These are phyloP conservation scores for Rhizopogon salebrosus DNA, from an alignment of 768 basidiomycete species.

Conservation along the genomic window DNA sequence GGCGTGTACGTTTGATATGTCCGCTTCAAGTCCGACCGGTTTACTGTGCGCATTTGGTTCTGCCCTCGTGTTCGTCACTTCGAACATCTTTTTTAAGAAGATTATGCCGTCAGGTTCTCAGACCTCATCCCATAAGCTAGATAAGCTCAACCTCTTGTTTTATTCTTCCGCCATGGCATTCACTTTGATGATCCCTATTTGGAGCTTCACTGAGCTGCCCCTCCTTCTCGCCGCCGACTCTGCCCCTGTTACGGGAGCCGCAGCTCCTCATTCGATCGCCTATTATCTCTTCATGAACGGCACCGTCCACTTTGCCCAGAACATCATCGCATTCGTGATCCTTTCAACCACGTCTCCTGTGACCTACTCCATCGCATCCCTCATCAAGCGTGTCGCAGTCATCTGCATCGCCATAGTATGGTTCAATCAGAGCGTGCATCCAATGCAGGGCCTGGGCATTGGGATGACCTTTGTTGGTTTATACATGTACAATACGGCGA, in stretches of 20 bases:
- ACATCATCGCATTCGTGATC: constrained; percentile 96
- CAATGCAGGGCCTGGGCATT: constrained; percentile 87
- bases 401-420: constrained; percentile 97
- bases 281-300: constrained; percentile 93
- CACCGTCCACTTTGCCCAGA: constrained; percentile 93
- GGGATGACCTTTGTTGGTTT: constrained; percentile 83
- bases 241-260: constrained; percentile 37
- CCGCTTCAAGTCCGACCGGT: constrained; percentile 79
- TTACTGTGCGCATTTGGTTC: constrained; percentile 96
- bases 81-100: constrained; percentile 99
- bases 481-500: constrained; percentile 95
- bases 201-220: constrained; percentile 85
- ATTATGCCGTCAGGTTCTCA: constrained; percentile 72
- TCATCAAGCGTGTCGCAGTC: constrained; percentile 96
- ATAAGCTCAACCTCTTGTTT: constrained; percentile 93
- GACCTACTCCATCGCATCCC: constrained; percentile 96
- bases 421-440: constrained; percentile 87
- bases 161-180: constrained; percentile 96
- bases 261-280: constrained; percentile 55
- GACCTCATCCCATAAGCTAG: constrained; percentile 67
- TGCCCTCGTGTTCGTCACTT: constrained; percentile 93
- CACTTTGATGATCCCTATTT: constrained; percentile 92
- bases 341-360: constrained; percentile 95
- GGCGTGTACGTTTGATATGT: constrained; percentile 90
- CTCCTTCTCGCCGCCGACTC: constrained; percentile 49